Percentiles rank a stretch among this genome's conserved stretches.
Conservation (phyloP, 176 grass and related monocot genomes). For the Juncus effusus region DNA sequence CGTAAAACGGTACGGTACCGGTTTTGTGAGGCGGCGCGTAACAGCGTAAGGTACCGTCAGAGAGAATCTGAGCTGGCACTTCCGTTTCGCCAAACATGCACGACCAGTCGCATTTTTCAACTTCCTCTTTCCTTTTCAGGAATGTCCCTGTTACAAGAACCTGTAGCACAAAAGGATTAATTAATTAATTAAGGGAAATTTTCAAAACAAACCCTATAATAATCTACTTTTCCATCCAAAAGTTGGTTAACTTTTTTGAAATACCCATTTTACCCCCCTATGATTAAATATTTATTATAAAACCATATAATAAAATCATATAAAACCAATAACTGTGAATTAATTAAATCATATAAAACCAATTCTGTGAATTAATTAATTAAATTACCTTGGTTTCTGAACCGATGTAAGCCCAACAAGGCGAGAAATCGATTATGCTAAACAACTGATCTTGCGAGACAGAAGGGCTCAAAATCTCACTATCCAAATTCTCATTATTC, state of each 20-base stretch:
- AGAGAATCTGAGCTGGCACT: conserved; percentile 75
- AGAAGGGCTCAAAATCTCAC: conserved; percentile 71
- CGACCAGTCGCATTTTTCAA: conserved; percentile 84
- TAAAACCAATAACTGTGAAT: background rate
- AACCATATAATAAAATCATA: background rate
- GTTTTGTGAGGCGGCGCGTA: conserved; percentile 64
- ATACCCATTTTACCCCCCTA: no score
- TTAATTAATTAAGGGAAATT: conserved; percentile 10
- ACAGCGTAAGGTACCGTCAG: conserved; percentile 74
- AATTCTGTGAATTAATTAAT: background rate
- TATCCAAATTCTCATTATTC: conserved; percentile 68
- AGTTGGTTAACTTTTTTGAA: background rate
- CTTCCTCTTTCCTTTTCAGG: conserved; percentile 74
- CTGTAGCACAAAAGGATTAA: conserved; percentile 32
- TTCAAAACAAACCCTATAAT: background rate
- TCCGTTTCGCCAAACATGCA: conserved; percentile 98
- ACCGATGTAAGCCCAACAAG: conserved; percentile 59
- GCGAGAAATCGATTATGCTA: conserved; percentile 96
- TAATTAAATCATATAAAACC: background rate
- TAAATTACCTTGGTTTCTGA: conserved; percentile 54
- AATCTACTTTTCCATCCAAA: no score
- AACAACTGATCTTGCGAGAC: conserved; percentile 95
- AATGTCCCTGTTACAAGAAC: conserved; percentile 93
- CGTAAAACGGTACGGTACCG: conserved; percentile 84
- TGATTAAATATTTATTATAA: no score